These are phyloP conservation scores for Hypoxylon sp. DNA, from an alignment of 2,329 filamentous ascomycete genomes.

Conservation along the genomic window DNA sequence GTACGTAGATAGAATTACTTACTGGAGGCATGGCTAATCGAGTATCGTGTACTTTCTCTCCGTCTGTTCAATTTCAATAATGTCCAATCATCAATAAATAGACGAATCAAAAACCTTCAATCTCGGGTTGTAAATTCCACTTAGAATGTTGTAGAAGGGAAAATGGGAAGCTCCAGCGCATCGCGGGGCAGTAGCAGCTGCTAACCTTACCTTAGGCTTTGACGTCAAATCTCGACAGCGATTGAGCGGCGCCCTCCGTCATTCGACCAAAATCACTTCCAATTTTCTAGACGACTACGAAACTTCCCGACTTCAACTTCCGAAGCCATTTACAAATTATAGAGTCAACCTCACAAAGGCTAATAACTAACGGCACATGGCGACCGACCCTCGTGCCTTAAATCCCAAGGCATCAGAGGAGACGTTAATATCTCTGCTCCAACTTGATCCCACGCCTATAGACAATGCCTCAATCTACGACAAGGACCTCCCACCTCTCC, in stretches of 20 bases:
- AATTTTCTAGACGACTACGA: slow-evolving; percentile 4
- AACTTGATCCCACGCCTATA: slow-evolving; percentile 87
- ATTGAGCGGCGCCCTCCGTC: slow-evolving; percentile 4
- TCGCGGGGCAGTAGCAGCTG: slow-evolving; percentile 11
- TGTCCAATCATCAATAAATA: not conserved
- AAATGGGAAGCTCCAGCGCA: slow-evolving; percentile 13
- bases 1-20: slow-evolving; percentile 48
- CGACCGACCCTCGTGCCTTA: slow-evolving; percentile 55
- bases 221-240: slow-evolving; percentile 21
- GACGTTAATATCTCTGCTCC: slow-evolving; percentile 76
- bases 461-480: slow-evolving; percentile 66
- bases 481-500: slow-evolving; percentile 61
- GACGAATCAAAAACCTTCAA: not conserved
- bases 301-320: slow-evolving; percentile 6
- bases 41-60: not conserved
- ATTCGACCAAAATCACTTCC: slow-evolving; percentile 3
- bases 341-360: not conserved
- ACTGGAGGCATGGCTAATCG: slow-evolving; percentile 68
- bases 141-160: slow-evolving; percentile 14
- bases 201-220: slow-evolving; percentile 4
- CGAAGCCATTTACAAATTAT: not conserved
- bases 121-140: not conserved
- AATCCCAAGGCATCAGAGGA: slow-evolving; percentile 63
- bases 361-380: slow-evolving; percentile 40
- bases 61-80: not conserved